phyloP scores from a whole-genome alignment of 129 eudicot genomes.

The Pittosporum tobira region DNA sequence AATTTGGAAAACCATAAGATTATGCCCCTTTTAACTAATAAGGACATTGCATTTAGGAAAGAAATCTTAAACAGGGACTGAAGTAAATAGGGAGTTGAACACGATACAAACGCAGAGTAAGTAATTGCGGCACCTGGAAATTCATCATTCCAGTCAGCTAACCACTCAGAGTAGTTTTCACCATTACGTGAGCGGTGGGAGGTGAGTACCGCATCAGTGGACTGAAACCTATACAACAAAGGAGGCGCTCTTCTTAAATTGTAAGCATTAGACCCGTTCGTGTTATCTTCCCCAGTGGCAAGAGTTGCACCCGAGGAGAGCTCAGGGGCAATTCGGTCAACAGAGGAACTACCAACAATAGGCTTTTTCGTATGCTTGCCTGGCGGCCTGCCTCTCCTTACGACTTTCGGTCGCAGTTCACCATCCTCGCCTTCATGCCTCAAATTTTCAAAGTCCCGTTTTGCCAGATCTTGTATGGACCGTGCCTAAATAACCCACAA shows the following conservation, averaged over 20 bases:
- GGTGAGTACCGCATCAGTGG: slow-evolving; percentile 35
- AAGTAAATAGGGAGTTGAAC: neutral
- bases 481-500: slow-evolving; percentile 45
- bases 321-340: slow-evolving; percentile 59
- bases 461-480: slow-evolving; percentile 79
- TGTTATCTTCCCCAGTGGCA: slow-evolving; percentile 48
- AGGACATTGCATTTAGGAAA: neutral
- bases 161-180: slow-evolving; percentile 60
- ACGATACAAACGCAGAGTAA: neutral
- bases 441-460: slow-evolving; percentile 71
- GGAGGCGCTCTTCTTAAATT: slow-evolving; percentile 65
- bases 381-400: slow-evolving; percentile 84
- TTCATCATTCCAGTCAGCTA: slow-evolving; percentile 68
- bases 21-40: neutral
- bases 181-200: slow-evolving; percentile 51
- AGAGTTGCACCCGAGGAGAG: slow-evolving; percentile 66
- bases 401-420: slow-evolving; percentile 75
- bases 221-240: slow-evolving; percentile 28
- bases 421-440: slow-evolving; percentile 75
- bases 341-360: slow-evolving; percentile 52
- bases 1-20: too few species aligned
- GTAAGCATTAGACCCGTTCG: slow-evolving; percentile 56
- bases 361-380: slow-evolving; percentile 55
- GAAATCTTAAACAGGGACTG: neutral
- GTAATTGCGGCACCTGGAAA: slow-evolving; percentile 63